Conservation (phyloP, 345 rosid genomes). For the Microcos paniculata region DNA sequence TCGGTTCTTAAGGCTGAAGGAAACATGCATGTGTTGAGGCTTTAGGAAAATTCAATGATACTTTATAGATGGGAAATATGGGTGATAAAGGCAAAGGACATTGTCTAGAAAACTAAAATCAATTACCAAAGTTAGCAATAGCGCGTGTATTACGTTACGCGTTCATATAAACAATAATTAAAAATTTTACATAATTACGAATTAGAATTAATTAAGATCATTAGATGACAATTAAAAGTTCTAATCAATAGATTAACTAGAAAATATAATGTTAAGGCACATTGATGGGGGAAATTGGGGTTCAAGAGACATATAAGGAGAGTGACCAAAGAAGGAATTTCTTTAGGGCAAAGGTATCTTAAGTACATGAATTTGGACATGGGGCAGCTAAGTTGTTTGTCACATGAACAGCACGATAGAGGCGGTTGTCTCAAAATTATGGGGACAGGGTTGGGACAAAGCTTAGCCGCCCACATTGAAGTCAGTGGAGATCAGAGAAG, state of each 20-base stretch:
- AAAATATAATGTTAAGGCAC: too few relatives aligned
- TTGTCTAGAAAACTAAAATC: neutral
- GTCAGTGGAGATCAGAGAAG: constrained; percentile 19
- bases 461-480: constrained; percentile 29
- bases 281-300: neutral
- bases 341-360: constrained; percentile 8
- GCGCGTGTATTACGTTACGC: constrained; percentile 19
- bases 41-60: neutral
- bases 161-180: neutral
- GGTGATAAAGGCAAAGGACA: neutral
- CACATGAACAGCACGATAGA: constrained; percentile 33
- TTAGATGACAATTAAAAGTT: too few relatives aligned
- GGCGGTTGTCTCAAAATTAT: constrained; percentile 25
- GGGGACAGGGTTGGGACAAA: constrained; percentile 53
- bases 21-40: neutral
- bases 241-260: too few relatives aligned
- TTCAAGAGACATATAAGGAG: neutral
- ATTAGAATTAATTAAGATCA: too few relatives aligned
- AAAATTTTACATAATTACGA: neutral
- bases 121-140: neutral
- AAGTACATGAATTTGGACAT: constrained; percentile 12
- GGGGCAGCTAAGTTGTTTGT: constrained; percentile 36
- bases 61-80: constrained; percentile 25
- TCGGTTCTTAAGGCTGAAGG: constrained; percentile 9
- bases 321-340: neutral